Evolutionary conservation across 2,329 filamentous ascomycete genomes (phyloP).

Genomic region (Tolypocladium inflatum): DNA sequence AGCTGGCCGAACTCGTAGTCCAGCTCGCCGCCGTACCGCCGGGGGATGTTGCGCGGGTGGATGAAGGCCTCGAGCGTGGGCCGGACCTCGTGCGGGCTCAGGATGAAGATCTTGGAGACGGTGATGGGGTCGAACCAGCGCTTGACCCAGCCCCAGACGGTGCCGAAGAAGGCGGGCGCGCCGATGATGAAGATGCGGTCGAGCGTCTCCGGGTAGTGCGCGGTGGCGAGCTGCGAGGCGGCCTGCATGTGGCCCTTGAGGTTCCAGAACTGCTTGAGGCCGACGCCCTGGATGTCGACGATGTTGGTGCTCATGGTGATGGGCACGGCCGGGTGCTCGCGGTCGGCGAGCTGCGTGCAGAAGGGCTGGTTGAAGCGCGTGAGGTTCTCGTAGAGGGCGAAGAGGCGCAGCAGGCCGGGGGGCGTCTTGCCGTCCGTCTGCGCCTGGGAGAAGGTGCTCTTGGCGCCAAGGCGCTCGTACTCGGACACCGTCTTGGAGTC

Average conservation of each 20-base stretch:
- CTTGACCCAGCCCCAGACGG: slow-evolving; percentile 92
- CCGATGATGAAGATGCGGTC: slow-evolving; percentile 65
- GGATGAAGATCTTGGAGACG: slow-evolving; percentile 91
- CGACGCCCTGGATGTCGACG: slow-evolving; percentile 82
- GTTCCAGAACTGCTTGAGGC: slow-evolving; percentile 92
- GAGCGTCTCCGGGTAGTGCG: slow-evolving; percentile 89
- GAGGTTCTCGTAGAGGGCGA: slow-evolving; percentile 89
- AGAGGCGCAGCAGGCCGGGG: slow-evolving; percentile 72
- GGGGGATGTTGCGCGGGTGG: slow-evolving; percentile 73
- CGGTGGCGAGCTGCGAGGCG: slow-evolving; percentile 77
- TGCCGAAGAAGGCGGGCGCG: slow-evolving; percentile 83
- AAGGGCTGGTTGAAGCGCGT: slow-evolving; percentile 80
- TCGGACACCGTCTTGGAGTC: slow-evolving; percentile 71
- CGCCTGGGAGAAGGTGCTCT: slow-evolving; percentile 49
- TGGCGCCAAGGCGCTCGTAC: slow-evolving; percentile 61
- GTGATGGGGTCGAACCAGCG: slow-evolving; percentile 93
- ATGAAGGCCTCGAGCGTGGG: slow-evolving; percentile 74
- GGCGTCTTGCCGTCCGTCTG: slow-evolving; percentile 58
- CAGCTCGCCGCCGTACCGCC: slow-evolving; percentile 78
- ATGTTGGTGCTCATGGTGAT: slow-evolving; percentile 92
- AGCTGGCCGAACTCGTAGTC: slow-evolving; percentile 73
- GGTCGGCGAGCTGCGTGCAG: slow-evolving; percentile 64
- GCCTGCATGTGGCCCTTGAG: slow-evolving; percentile 90
- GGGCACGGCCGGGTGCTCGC: slow-evolving; percentile 68
- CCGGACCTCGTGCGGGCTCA: slow-evolving; percentile 62